Base-by-base conservation (phyloP, 148 eudicot genomes). In the Amaranthus palmeri region DNA sequence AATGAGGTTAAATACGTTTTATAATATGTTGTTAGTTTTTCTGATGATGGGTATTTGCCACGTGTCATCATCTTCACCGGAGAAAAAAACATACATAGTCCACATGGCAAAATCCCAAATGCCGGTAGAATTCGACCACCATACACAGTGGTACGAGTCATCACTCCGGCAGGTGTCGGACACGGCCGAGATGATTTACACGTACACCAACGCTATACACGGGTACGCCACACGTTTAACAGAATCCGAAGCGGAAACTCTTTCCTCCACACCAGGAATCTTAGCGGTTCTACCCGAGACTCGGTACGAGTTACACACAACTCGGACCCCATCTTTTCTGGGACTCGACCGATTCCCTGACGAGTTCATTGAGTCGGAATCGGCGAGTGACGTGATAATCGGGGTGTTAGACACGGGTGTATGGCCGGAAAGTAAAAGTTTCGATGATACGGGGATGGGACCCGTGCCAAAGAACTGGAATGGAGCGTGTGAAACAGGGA, bases 351-450 rank as follows among this genome's bases (percentile, higher is more conserved):
- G 67, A 25, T 68, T 49, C 11, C 65, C 81, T 0, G 76, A 77
- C 15, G 15, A 69, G n/a, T 77, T 83, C 55, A 71, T 79, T 6
- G 81, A 73, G 66, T 79, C 85, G 1, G 62, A 40, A 2, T n/a
- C 74, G 11, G 68, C 44, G 3, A 57, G 82, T 46, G 88, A 87
- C 13, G 88, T 87, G 0, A 71, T 87, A 3, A 53, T 87, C 3
- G 91, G 88, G 5, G 85, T 87, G 5, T 70, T 87, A 13, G 91
- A 87, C 74, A 87, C 86, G 40, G 91, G 88, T 1, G 85, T 80
- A 0, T 86, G 90, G 90, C 90, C 90, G 3, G 90, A 86, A 80
- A 84, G 86, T 44, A 84, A 80, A 77, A 85, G 86, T 65, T 85
- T 70, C 59, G 82, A 77, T 36, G 91, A 87, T 62, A 40, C 73